Percentiles rank a stretch among this genome's conserved stretches.
Conservation (phyloP, 257 asterid species). For the Solanum verrucosum region DNA sequence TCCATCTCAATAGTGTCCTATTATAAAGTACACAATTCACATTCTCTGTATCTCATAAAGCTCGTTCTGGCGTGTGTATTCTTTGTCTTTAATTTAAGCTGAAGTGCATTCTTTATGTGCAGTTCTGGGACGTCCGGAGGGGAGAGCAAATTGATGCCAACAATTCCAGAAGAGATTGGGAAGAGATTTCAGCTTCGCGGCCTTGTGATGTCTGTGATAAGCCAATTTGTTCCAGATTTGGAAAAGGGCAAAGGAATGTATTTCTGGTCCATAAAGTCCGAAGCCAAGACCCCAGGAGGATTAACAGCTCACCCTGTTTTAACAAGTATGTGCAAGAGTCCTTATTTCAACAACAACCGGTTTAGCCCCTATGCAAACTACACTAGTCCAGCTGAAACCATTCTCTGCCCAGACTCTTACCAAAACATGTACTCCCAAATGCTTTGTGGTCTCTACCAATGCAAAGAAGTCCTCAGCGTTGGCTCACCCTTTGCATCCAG, state of each 20-base stretch:
- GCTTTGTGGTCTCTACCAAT: not conserved
- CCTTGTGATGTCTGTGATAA: not conserved
- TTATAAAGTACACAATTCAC: not conserved
- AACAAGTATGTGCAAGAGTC: not conserved
- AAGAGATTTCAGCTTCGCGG: not conserved
- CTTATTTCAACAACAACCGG: not conserved
- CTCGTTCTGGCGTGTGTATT: not conserved
- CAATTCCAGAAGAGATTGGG: not conserved
- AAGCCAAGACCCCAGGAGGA: slow-evolving; percentile 1
- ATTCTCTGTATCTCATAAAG: not conserved
- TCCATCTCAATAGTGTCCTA: not conserved
- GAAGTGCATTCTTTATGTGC: not conserved
- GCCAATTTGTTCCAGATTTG: not conserved
- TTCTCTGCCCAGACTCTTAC: not conserved
- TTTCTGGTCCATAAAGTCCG: not conserved
- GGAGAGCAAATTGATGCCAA: not conserved
- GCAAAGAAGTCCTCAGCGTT: not conserved
- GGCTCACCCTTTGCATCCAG: not conserved
- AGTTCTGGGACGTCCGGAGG: not conserved
- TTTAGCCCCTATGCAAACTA: not conserved
- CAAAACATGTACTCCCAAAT: not conserved
- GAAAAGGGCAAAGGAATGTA: slow-evolving; percentile 1
- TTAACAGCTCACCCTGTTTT: not conserved
- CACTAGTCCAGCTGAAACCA: not conserved
- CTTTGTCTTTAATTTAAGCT: not conserved